Percentiles rank a stretch among this genome's conserved stretches.
phyloP scores from a whole-genome alignment of 768 basidiomycete genomes.

The Strobilomyces dryophilus region DNA sequence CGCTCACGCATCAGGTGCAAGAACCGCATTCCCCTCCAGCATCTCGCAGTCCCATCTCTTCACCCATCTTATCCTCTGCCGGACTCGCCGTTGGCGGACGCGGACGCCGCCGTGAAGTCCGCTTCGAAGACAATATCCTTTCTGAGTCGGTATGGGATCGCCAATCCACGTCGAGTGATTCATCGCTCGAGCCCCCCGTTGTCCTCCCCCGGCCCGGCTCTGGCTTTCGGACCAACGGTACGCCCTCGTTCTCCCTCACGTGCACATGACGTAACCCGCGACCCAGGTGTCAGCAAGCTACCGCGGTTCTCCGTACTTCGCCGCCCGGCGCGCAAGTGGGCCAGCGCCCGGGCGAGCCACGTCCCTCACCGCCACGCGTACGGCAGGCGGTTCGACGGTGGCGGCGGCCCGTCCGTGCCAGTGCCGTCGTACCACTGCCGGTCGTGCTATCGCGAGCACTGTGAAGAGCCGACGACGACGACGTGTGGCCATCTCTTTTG shows the following conservation, averaged over 20 bases:
- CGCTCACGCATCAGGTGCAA: slow-evolving; percentile 24
- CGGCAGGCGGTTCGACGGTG: slow-evolving; percentile 11
- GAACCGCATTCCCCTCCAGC: slow-evolving; percentile 8
- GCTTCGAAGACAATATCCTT: slow-evolving; percentile 32
- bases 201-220: slow-evolving; percentile 12
- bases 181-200: slow-evolving; percentile 24
- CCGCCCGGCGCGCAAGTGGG: slow-evolving; percentile 16
- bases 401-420: not conserved
- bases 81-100: slow-evolving; percentile 26
- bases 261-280: not conserved
- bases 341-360: slow-evolving; percentile 11
- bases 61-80: slow-evolving; percentile 29
- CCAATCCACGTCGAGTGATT: slow-evolving; percentile 28
- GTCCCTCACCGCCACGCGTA: not conserved
- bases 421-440: slow-evolving; percentile 42
- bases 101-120: slow-evolving; percentile 31
- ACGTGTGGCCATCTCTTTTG: slow-evolving; percentile 67
- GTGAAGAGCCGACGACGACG: slow-evolving; percentile 53
- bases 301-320: slow-evolving; percentile 30
- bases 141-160: slow-evolving; percentile 28
- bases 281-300: slow-evolving; percentile 26
- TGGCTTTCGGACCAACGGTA: slow-evolving; percentile 20
- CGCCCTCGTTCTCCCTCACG: not conserved
- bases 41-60: slow-evolving; percentile 22
- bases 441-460: slow-evolving; percentile 44